Base-by-base conservation (phyloP, 2,329 filamentous ascomycete species). In the Kalmusia sp. region DNA sequence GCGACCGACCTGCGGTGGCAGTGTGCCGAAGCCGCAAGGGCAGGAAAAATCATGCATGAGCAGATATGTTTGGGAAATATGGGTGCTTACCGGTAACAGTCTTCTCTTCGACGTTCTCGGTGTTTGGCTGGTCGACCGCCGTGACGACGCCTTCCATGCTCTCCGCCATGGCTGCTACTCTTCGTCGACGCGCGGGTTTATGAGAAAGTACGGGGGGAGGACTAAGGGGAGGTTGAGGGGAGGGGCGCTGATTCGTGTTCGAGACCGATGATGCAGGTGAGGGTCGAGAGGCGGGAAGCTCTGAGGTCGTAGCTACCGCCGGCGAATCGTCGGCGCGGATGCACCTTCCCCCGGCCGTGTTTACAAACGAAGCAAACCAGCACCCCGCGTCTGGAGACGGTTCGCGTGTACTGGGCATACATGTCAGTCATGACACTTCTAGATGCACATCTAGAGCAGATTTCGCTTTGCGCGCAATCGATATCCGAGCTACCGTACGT, bases 361-460 rank as follows among this genome's bases (percentile, higher is more conserved):
- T 59, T 54, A 61, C 58, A 54, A 51, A 44, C 52, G 2, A 14
- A 8, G 34, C 50, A 54, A 49, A 45, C 49, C n/a, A 35, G 34
- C 46, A 37, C 49, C 51, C 43, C 51, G 43, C 52, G 43, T 46
- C 24, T 15, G 39, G 8, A 37, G 12, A 24, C 24, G n/a, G 15
- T n/a, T 15, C n/a, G 35, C 38, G 40, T 49, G 24, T 12, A 19
- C n/a, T 14, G 21, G 38, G 19, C 37, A 28, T 47, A 41, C 21
- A 66, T 63, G 55, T 51, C 61, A 58, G 60, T 49, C 54, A 77
- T 77, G 75, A 64, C 71, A 37, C 75, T 81, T 3, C 71, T 82
- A 15, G 75, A 78, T 39, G 76, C 78, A 22, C 79, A 82, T 55
- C 68, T 82, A 30, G 79, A 81, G 63, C 79, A 81, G 54, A 80